Conservation (phyloP, 345 rosid genomes). For the Aquilaria malaccensis region DNA sequence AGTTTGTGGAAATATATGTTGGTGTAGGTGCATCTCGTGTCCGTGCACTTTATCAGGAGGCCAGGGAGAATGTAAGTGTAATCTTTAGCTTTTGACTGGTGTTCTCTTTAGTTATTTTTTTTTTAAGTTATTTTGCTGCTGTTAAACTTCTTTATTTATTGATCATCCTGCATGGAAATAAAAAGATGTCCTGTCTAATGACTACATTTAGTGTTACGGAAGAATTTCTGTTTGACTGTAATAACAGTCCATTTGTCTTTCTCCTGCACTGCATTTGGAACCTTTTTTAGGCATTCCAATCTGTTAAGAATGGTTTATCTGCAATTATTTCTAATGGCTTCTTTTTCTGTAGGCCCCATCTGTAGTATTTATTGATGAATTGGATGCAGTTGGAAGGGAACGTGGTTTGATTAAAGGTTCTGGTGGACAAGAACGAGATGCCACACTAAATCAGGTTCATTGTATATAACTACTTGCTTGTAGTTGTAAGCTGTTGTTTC, state of each 20-base stretch:
- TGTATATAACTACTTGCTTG: background rate
- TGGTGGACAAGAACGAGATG: constrained; percentile 98
- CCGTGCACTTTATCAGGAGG: constrained; percentile 89
- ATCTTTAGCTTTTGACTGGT: constrained; percentile 9
- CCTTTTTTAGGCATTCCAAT: background rate
- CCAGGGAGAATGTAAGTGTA: constrained; percentile 59
- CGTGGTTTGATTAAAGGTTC: constrained; percentile 95
- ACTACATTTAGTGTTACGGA: too few relatives aligned
- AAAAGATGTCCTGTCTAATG: too few relatives aligned
- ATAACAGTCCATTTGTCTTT: background rate
- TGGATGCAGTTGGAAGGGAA: constrained; percentile 97
- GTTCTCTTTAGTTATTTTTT: background rate
- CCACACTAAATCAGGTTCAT: constrained; percentile 93
- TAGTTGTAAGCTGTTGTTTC: background rate
- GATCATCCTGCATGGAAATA: too few relatives aligned
- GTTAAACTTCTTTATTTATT: too few relatives aligned
- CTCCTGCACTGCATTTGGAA: constrained; percentile 2
- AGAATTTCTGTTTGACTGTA: too few relatives aligned
- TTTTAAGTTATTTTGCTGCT: background rate
- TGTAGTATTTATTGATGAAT: constrained; percentile 84
- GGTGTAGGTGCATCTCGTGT: constrained; percentile 98
- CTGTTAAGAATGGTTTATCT: too few relatives aligned
- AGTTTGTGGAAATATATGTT: constrained; percentile 93
- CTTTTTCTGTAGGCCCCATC: constrained; percentile 63
- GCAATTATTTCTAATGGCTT: constrained; percentile 2